These are phyloP conservation scores for Rubia yunnanensis DNA, from an alignment of 257 asterid genomes.

Conservation along the genomic window DNA sequence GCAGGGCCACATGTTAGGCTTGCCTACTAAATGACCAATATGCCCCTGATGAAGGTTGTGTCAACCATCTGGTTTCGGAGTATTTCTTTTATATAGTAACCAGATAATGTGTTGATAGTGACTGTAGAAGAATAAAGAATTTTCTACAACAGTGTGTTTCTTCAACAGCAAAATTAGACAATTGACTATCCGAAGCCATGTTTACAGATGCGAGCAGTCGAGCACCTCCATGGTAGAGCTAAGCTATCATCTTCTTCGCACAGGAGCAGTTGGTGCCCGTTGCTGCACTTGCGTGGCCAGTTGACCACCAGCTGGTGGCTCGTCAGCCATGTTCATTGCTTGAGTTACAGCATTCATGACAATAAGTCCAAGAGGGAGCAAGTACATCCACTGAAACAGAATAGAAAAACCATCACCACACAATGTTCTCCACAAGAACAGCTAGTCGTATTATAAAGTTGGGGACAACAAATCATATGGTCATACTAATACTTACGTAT, in stretches of 20 bases:
- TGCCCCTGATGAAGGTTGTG: no score
- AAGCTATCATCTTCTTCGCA: constrained; percentile 62
- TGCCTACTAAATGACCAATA: no score
- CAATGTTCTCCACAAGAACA: not conserved
- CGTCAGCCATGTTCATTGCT: constrained; percentile 93
- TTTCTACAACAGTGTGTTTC: not conserved
- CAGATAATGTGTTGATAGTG: not conserved
- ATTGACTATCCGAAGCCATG: not conserved
- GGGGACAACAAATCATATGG: not conserved
- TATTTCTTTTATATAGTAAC: no score
- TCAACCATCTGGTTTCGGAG: no score
- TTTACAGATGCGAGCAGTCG: not conserved
- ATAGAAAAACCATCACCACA: constrained; percentile 10
- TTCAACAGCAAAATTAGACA: not conserved
- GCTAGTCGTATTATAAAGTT: not conserved
- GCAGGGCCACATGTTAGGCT: no score
- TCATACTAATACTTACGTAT: constrained; percentile 54
- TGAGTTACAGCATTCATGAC: constrained; percentile 94
- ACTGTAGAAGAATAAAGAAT: not conserved
- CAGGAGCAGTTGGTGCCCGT: constrained; percentile 69
- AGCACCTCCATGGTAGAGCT: not conserved
- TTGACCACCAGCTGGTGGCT: constrained; percentile 61
- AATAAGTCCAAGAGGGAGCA: constrained; percentile 88
- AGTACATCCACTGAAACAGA: constrained; percentile 86
- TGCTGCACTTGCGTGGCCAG: constrained; percentile 55